These are phyloP conservation scores for Gossypium longicalyx DNA, from an alignment of 345 rosid genomes.

Conservation along the genomic window DNA sequence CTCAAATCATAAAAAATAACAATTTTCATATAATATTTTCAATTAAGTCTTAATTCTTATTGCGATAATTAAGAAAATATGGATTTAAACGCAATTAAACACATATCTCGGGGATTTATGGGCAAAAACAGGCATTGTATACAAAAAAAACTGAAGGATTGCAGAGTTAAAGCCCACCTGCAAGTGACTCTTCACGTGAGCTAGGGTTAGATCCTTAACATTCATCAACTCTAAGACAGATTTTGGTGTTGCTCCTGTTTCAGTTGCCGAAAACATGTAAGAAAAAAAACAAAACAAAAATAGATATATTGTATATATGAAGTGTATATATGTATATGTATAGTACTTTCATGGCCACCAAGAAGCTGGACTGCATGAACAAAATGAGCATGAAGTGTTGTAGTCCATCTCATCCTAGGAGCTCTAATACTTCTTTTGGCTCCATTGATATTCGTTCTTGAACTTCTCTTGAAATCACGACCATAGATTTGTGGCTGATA, in stretches of 20 bases:
- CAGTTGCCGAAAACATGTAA: neutral
- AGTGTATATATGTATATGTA: no score
- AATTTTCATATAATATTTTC: neutral
- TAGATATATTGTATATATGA: neutral
- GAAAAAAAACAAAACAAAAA: neutral
- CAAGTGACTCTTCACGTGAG: constrained; percentile 5
- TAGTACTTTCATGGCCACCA: constrained; percentile 92
- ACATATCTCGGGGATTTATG: no score
- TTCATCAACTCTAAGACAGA: neutral
- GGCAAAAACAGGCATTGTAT: no score
- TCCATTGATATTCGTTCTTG: constrained; percentile 36
- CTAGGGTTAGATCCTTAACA: constrained; percentile 4
- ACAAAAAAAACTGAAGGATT: constrained; percentile 24
- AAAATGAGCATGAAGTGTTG: constrained; percentile 88
- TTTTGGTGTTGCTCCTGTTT: neutral
- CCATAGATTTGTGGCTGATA: constrained; percentile 65
- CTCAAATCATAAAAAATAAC: constrained; percentile 12
- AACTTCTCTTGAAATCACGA: constrained; percentile 71
- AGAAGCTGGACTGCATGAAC: constrained; percentile 97
- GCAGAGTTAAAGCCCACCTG: constrained; percentile 5
- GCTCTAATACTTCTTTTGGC: constrained; percentile 69
- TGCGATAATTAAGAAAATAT: no score
- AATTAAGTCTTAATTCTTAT: neutral
- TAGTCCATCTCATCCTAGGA: constrained; percentile 98
- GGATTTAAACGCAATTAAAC: no score